A percentile compares a stretch with the other conserved stretches of the same genome.
Conservation (phyloP, 2,329 filamentous ascomycete genomes). For the Paraphoma chrysanthemicola region DNA sequence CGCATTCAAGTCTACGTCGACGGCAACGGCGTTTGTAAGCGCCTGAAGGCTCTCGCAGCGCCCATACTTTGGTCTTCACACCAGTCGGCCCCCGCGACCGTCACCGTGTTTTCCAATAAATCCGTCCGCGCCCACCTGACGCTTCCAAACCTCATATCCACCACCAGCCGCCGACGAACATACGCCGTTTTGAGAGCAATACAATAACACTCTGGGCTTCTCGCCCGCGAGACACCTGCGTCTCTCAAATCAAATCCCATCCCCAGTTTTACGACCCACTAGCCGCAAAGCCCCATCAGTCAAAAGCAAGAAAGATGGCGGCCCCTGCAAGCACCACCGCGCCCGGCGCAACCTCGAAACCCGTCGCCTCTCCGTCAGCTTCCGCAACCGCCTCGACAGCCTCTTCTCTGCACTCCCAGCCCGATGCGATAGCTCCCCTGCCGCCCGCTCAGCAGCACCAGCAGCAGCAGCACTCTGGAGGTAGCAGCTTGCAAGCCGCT, state of each 20-base stretch:
- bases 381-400: conserved; percentile 44
- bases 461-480: conserved; percentile 21
- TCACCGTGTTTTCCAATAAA: conserved; percentile 42
- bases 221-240: conserved; percentile 50
- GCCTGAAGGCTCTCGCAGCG: conserved; percentile 4
- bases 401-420: conserved; percentile 47
- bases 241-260: conserved; percentile 30
- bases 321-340: conserved; percentile 37
- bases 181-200: conserved; percentile 47
- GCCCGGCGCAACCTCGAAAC: conserved; percentile 34
- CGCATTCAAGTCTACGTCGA: conserved; percentile 1
- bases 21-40: conserved; percentile 19
- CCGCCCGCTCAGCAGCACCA: conserved; percentile 21
- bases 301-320: conserved; percentile 37
- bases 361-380: conserved; percentile 37
- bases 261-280: conserved; percentile 20
- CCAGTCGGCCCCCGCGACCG: conserved; percentile 1
- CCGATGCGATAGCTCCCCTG: conserved; percentile 40
- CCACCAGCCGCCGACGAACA: conserved; percentile 32
- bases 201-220: conserved; percentile 47
- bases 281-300: conserved; percentile 21
- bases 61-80: neutral
- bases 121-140: conserved; percentile 30
- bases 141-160: conserved; percentile 41
- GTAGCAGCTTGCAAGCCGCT: conserved; percentile 38